phyloP scores from a whole-genome alignment of 164 flowering plant species.

The Sextonia rubra region DNA sequence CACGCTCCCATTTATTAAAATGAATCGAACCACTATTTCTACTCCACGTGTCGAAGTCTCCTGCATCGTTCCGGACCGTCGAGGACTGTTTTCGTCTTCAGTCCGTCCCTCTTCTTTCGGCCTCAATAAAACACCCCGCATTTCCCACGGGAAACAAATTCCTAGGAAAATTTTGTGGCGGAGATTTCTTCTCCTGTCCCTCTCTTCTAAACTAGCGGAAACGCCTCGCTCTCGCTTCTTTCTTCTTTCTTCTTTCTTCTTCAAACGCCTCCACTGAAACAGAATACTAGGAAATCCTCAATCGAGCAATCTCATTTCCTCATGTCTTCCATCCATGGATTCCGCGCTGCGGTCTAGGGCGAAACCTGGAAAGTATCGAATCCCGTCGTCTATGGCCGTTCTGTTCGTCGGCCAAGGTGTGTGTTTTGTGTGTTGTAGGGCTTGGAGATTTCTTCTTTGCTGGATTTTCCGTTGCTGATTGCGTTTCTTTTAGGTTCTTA shows the following conservation, averaged over 20 bases:
- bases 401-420: neutral
- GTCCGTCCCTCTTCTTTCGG: slow-evolving; percentile 12
- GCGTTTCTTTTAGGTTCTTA: neutral
- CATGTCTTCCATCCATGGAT: slow-evolving; percentile 9
- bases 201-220: slow-evolving; percentile 10
- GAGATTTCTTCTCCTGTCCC: slow-evolving; percentile 28
- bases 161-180: slow-evolving; percentile 45
- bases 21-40: neutral
- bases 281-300: slow-evolving; percentile 5
- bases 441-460: neutral
- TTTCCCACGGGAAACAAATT: neutral
- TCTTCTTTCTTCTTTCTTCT: neutral
- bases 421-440: neutral
- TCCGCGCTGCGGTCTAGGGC: neutral
- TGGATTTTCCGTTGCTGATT: slow-evolving; percentile 1
- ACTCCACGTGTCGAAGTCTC: neutral
- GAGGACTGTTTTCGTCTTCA: neutral
- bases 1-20: neutral
- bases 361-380: neutral
- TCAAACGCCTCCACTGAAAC: neutral
- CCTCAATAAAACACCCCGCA: slow-evolving; percentile 32
- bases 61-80: neutral
- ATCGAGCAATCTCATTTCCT: too few relatives aligned
- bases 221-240: neutral
- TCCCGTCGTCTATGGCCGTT: neutral